phyloP scores from a whole-genome alignment of 805 yeast species.

The Hanseniaspora lachancei region DNA sequence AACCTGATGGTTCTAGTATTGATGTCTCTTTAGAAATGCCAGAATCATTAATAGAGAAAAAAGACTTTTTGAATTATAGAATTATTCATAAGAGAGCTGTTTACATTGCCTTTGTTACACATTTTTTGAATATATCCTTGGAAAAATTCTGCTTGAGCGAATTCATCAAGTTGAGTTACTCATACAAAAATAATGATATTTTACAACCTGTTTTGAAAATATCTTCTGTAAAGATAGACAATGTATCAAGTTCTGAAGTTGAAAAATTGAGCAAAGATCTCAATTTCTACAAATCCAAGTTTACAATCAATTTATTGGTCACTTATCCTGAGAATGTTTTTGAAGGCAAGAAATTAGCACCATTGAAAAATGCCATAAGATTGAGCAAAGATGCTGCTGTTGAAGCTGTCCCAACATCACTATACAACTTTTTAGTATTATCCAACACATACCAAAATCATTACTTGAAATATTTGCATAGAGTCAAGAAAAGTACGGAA shows the following conservation, averaged over 20 bases:
- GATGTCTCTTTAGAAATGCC: constrained; percentile 85
- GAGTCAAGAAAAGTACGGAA: constrained; percentile 61
- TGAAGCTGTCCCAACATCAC: constrained; percentile 51
- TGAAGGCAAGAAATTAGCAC: constrained; percentile 61
- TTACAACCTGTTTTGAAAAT: constrained; percentile 63
- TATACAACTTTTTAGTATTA: constrained; percentile 70
- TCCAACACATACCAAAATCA: constrained; percentile 56
- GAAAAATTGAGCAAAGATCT: constrained; percentile 24
- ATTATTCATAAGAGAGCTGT: constrained; percentile 83
- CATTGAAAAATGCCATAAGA: constrained; percentile 72
- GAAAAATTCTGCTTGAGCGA: constrained; percentile 38
- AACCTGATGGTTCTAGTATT: constrained; percentile 51
- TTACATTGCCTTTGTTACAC: constrained; percentile 67
- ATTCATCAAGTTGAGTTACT: constrained; percentile 43
- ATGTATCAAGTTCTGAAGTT: constrained; percentile 2
- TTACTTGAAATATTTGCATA: constrained; percentile 62
- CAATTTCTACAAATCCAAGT: constrained; percentile 57
- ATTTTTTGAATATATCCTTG: constrained; percentile 42
- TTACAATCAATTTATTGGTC: constrained; percentile 56
- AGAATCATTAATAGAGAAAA: constrained; percentile 53
- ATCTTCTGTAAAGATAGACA: constrained; percentile 32
- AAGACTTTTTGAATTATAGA: constrained; percentile 82
- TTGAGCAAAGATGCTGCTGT: constrained; percentile 34
- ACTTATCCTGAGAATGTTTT: constrained; percentile 63
- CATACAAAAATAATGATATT: constrained; percentile 60